These are phyloP conservation scores for Betula pendula DNA, from an alignment of 306 rosid species.

Conservation along the genomic window DNA sequence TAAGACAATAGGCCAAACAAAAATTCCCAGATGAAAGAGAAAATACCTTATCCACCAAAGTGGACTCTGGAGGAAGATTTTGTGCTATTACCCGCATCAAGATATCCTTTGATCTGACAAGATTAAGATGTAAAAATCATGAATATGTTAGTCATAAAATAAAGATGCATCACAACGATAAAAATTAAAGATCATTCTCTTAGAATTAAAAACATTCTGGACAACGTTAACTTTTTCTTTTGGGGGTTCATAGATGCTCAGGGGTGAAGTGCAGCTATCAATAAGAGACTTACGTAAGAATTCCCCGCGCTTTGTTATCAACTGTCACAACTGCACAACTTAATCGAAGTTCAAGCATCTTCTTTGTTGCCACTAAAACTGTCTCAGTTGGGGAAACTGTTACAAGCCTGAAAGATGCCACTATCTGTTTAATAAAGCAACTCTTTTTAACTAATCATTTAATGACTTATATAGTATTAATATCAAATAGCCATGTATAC, in stretches of 20 bases:
- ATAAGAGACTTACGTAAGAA: conserved; percentile 71
- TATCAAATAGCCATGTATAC: neutral
- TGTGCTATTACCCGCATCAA: conserved; percentile 92
- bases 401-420: conserved; percentile 60
- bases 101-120: conserved; percentile 82
- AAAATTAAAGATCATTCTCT: conserved; percentile 3
- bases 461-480: neutral
- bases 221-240: conserved; percentile 1
- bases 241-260: neutral
- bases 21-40: conserved; percentile 22
- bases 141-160: conserved; percentile 7
- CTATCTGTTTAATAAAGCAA: conserved; percentile 29
- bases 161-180: neutral
- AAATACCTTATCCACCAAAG: conserved; percentile 84
- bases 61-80: conserved; percentile 66
- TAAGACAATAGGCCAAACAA: conserved; percentile 3
- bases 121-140: conserved; percentile 19
- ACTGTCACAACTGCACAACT: conserved; percentile 77
- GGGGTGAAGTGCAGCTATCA: conserved; percentile 12
- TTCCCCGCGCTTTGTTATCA: conserved; percentile 80
- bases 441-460: neutral
- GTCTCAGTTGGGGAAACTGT: conserved; percentile 72
- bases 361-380: conserved; percentile 67
- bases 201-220: neutral
- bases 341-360: conserved; percentile 70